Evolutionary conservation across 345 rosid genomes (phyloP), one percentile per base, ranked within the genome.

Genomic region (Boechera retrofracta): DNA sequence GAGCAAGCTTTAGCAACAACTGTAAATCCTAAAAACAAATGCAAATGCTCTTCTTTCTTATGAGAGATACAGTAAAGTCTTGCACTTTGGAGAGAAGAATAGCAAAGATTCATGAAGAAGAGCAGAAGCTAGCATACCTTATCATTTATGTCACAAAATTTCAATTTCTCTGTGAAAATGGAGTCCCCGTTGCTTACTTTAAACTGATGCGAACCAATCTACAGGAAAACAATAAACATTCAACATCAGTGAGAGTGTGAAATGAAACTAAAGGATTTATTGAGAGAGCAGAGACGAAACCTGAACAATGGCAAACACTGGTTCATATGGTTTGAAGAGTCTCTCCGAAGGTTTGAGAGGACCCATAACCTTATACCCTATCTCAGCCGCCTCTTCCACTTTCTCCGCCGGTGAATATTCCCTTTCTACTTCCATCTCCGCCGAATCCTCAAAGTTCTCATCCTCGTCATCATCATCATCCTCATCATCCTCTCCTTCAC

Each of bases 171-270:
- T 0, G 89, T 80, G 84, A 84, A 93, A 68, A 96, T 83, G 59
- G 87, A 86, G 83, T 96, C 98, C 13, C 92, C 87, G 47, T 91
- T 93, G 88, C 98, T 89, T 74, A 96, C 95, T 86, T 93, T 96
- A 52, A 96, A 93, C 84, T 96, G 99, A 69, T 93, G 93, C 4
- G 95, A 96, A 11, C 96, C 98, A 62, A 96, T 84, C 99, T 92
- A 80, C 61, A 48, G 7, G 69, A 66, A 16, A 58, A 5, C 2
- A 45, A 71, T 10, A 60, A 18, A 48, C 47, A 65, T 4, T 13
- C 42, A 45, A 6, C 15, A 52, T 66, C 31, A 77, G 63, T 3
- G 36, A 12, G 5, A 59, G 21, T 52, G 53, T n/a, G 21, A 41
- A 57, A 57, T 59, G 51, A 42, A 55, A 74, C 10, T 16, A 16